Conservation (phyloP, 2,329 filamentous ascomycete species). For the Talaromyces islandicus region DNA sequence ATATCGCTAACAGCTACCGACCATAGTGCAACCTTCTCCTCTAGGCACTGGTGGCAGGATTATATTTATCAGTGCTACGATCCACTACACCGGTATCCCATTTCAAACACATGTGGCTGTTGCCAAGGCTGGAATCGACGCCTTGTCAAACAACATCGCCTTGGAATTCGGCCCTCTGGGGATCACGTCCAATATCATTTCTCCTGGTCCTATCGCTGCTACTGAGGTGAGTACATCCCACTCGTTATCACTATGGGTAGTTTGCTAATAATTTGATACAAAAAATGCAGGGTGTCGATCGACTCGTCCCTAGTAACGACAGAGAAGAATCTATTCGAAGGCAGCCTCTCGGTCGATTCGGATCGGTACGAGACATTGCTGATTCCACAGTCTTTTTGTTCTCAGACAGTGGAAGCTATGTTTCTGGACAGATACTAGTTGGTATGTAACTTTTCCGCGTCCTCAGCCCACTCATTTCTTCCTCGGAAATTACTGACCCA, state of each 20-base stretch:
- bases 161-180: conserved; percentile 88
- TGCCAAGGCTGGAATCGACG: conserved; percentile 87
- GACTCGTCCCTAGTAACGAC: conserved; percentile 52
- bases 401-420: conserved; percentile 75
- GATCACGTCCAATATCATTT: conserved; percentile 80
- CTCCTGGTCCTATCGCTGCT: conserved; percentile 76
- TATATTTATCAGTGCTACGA: conserved; percentile 81
- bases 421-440: conserved; percentile 77
- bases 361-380: conserved; percentile 78
- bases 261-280: background rate
- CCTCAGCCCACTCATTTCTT: background rate
- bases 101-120: conserved; percentile 86
- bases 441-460: conserved; percentile 26
- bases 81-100: conserved; percentile 83
- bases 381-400: conserved; percentile 90
- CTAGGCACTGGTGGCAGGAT: conserved; percentile 70
- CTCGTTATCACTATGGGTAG: background rate
- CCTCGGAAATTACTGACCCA: background rate
- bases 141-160: conserved; percentile 70
- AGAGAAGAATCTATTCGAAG: conserved; percentile 40
- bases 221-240: conserved; percentile 55
- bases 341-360: conserved; percentile 71
- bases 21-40: conserved; percentile 28
- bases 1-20: background rate
- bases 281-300: conserved; percentile 52